Conservation (phyloP, 2,329 filamentous ascomycete species). For the Albophoma yamanashiensis region DNA sequence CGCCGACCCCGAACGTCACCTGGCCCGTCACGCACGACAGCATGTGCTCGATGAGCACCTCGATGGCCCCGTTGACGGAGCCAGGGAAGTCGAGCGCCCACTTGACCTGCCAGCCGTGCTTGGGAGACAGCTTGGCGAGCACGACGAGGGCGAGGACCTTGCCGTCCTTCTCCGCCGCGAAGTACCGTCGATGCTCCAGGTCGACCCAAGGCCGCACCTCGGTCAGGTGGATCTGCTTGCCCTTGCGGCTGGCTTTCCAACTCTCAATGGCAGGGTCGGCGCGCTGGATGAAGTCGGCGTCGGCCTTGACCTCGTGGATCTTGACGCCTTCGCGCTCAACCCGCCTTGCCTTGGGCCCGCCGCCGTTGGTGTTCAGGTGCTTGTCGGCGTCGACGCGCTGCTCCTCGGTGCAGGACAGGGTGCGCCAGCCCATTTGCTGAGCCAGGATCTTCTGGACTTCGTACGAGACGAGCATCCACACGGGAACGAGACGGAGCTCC, state of each 20-base stretch:
- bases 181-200: constrained; percentile 72
- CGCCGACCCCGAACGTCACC: constrained; percentile 83
- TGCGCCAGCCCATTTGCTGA: constrained; percentile 74
- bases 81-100: constrained; percentile 91
- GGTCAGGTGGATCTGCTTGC: constrained; percentile 78
- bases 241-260: constrained; percentile 73
- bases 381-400: constrained; percentile 73
- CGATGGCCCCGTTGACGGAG: constrained; percentile 78
- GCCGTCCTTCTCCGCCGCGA: constrained; percentile 67
- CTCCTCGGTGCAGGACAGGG: constrained; percentile 78
- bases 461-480: constrained; percentile 84
- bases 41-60: constrained; percentile 66
- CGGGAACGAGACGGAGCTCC: constrained; percentile 59
- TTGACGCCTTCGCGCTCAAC: constrained; percentile 78
- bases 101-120: constrained; percentile 87
- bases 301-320: constrained; percentile 60
- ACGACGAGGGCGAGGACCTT: constrained; percentile 70
- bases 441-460: constrained; percentile 72
- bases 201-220: constrained; percentile 87
- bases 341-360: constrained; percentile 66
- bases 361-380: constrained; percentile 44
- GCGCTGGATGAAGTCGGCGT: constrained; percentile 57
- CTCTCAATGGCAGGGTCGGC: constrained; percentile 64
- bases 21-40: constrained; percentile 40
- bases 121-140: constrained; percentile 68